Percentiles rank a stretch among this genome's conserved stretches.
phyloP scores from a whole-genome alignment of 306 rosid genomes.

The Malus orientalis region DNA sequence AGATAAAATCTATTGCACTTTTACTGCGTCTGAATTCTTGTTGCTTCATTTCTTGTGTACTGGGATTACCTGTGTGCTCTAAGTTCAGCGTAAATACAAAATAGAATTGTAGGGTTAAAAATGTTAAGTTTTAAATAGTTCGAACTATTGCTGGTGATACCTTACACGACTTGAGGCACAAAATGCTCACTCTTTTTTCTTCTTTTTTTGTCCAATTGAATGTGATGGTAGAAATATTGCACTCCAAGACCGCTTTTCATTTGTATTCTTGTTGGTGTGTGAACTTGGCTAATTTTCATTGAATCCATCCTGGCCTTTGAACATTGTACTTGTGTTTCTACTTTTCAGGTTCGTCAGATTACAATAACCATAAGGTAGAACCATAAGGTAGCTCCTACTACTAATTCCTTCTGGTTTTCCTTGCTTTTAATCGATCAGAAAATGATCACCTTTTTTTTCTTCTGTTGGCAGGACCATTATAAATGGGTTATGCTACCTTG shows the following conservation, averaged over 20 bases:
- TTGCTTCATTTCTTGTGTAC: not conserved
- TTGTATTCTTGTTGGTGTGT: too few relatives aligned
- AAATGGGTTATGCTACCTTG: constrained; percentile 87
- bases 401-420: not conserved
- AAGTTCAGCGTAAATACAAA: not conserved
- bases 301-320: not conserved
- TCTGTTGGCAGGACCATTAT: constrained; percentile 62
- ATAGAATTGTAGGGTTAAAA: not conserved
- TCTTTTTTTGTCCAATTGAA: not conserved
- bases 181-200: not conserved
- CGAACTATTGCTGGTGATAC: not conserved
- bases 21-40: not conserved
- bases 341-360: constrained; percentile 81
- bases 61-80: not conserved
- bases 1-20: not conserved
- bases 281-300: not conserved
- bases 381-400: constrained; percentile 55
- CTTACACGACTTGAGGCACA: not conserved
- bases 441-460: constrained; percentile 15
- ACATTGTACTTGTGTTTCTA: constrained; percentile 12
- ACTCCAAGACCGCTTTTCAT: not conserved
- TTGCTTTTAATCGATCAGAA: constrained; percentile 1
- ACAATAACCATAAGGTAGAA: constrained; percentile 83
- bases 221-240: not conserved
- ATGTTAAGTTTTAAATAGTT: not conserved